Conservation (phyloP, 192 early-diverging fungal genomes). For the Dissophora globulifera region DNA sequence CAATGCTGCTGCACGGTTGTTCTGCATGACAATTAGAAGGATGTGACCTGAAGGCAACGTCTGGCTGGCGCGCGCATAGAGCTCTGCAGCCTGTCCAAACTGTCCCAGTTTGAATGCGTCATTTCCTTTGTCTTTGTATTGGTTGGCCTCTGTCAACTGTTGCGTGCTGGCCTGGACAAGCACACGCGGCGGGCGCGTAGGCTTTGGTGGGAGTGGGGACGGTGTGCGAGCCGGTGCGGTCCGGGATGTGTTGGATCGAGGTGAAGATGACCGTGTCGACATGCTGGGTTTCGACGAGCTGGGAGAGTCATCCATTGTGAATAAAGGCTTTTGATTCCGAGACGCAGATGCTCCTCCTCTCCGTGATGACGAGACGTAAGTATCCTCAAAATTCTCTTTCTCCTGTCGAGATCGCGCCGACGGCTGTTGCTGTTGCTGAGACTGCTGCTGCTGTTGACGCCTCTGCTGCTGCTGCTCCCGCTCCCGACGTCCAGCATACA, state of each 20-base stretch:
- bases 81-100: constrained; percentile 80
- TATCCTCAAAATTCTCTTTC: constrained; percentile 40
- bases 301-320: constrained; percentile 15
- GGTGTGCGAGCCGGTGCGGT: background rate
- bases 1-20: constrained; percentile 85
- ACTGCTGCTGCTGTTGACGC: constrained; percentile 21
- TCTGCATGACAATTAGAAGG: constrained; percentile 72
- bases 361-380: constrained; percentile 54
- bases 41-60: constrained; percentile 72
- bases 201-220: constrained; percentile 43
- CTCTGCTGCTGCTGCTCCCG: constrained; percentile 13
- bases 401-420: constrained; percentile 20
- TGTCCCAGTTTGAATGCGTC: constrained; percentile 90
- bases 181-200: constrained; percentile 35
- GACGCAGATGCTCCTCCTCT: constrained; percentile 13
- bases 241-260: constrained; percentile 2
- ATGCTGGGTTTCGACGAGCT: background rate
- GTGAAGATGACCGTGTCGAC: constrained; percentile 1
- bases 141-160: constrained; percentile 52
- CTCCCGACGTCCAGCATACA: constrained; percentile 27
- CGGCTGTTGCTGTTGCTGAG: constrained; percentile 9
- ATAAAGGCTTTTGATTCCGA: constrained; percentile 4
- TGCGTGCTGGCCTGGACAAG: constrained; percentile 56
- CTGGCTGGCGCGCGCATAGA: constrained; percentile 65
- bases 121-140: constrained; percentile 75